phyloP scores from a whole-genome alignment of 441 rosid genomes.

The Bocquillonia castaneifolia region DNA sequence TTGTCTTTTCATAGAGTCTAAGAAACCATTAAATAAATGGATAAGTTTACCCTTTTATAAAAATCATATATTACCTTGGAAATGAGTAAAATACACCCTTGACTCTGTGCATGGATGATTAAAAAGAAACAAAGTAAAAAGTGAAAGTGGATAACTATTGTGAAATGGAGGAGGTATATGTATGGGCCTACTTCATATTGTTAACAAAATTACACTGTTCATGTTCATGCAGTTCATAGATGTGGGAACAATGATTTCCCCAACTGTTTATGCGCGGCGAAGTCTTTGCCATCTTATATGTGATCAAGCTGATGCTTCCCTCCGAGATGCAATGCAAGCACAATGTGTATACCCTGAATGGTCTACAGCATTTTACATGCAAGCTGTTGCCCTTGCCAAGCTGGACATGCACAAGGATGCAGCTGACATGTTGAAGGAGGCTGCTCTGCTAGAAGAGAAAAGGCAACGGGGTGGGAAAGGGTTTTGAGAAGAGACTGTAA shows the following conservation, averaged over 20 bases:
- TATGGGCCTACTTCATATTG: no score
- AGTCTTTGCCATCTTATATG: conserved; percentile 82
- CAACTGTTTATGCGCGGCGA: conserved; percentile 81
- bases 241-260: conserved; percentile 84
- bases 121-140: no score
- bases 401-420: conserved; percentile 93
- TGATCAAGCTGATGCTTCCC: conserved; percentile 87
- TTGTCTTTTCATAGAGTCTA: no score
- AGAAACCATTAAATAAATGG: no score
- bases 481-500: conserved; percentile 28
- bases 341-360: conserved; percentile 89
- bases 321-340: conserved; percentile 97
- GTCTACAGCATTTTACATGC: conserved; percentile 98
- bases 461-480: conserved; percentile 58
- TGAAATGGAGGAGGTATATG: no score
- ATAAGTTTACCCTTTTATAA: no score
- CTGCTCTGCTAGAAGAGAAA: conserved; percentile 79
- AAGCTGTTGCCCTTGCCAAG: conserved; percentile 88
- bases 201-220: neutral
- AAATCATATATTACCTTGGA: no score
- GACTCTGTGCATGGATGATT: no score
- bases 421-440: conserved; percentile 92
- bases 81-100: no score
- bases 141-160: no score
- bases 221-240: conserved; percentile 58